Evolutionary conservation across 139 green algal species (phyloP), one percentile per base, ranked within the genome.

Genomic region (Mychonastes homosphaera): DNA sequence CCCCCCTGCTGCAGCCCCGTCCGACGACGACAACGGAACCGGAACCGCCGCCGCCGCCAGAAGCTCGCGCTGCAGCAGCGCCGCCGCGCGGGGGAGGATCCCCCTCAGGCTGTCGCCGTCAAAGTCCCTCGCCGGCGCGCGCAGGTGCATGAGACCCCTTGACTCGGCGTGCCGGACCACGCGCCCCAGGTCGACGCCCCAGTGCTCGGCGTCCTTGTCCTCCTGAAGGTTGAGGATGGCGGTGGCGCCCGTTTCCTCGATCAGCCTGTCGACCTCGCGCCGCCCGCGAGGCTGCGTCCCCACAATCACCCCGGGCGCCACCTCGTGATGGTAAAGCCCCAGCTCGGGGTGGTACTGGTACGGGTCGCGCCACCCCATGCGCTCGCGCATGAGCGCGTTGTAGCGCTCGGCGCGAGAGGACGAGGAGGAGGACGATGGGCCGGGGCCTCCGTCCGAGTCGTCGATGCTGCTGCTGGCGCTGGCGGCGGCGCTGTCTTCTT

Each of bases 241-340:
- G 6, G 15, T 55, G 1, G 75, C 55, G 19, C 55, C 53, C 9
- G 71, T 50, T 0, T 68, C 23, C 18, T 65, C 8, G 1, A 53
- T 24, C 10, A 66, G 50, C 27, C 62, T 34, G 15, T 50, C 13
- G 26, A 64, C n/a, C 13, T 64, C n/a, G n/a, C n/a, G n/a, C n/a
- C n/a, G n/a, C n/a, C n/a, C n/a, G n/a, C n/a, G n/a, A n/a, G n/a
- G n/a, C 21, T 34, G 36, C 24, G 36, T 50, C 2, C 53, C 53
- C 23, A 77, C 76, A 3, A 88, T 60, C 4, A 87, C 56, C 40
- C 74, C 56, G 1, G 56, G 58, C 0, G 43, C 13, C 5, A 91
- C 63, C 52, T 86, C 78, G 57, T 90, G 82, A 57, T 79, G 84
- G 72, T 91, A 90, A 3, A 87, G 38, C 24, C 73, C 70, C 33